Percentiles rank a stretch among this genome's conserved stretches.
Evolutionary conservation across 208 protist species (phyloP).

Genomic region (Trypanosoma cruzi): DNA sequence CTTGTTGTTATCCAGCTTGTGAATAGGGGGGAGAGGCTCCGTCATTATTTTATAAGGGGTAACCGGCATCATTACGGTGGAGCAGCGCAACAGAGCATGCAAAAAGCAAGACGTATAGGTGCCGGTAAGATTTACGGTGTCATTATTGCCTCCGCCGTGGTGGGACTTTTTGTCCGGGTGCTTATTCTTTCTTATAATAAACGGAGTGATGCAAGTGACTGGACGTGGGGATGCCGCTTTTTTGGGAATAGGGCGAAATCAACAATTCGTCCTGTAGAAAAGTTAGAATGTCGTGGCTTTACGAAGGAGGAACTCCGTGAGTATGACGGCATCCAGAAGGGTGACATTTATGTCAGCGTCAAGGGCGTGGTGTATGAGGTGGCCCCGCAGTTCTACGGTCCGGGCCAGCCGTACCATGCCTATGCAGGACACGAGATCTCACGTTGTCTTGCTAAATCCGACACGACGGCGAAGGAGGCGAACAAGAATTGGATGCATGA

Average conservation of each 20-base stretch:
- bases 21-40: too few species aligned
- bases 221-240: too few species aligned
- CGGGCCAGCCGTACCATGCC: conserved; percentile 72
- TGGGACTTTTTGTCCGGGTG: not conserved
- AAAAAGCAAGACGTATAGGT: not conserved
- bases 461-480: conserved; percentile 54
- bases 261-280: conserved; percentile 58
- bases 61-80: too few species aligned
- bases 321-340: conserved; percentile 67
- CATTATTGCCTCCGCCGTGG: not conserved
- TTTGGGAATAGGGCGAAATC: not conserved
- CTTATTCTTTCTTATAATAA: not conserved
- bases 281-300: conserved; percentile 51
- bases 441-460: conserved; percentile 59
- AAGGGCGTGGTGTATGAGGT: conserved; percentile 88
- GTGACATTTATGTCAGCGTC: conserved; percentile 72
- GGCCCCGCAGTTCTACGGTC: conserved; percentile 84
- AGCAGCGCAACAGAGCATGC: conserved; percentile 30
- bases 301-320: conserved; percentile 64
- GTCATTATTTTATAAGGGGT: too few species aligned
- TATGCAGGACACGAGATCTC: conserved; percentile 82
- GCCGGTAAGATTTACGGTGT: not conserved
- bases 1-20: too few species aligned
- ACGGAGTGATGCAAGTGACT: not conserved
- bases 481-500: conserved; percentile 76